Percentiles rank a stretch among this genome's conserved stretches.
Conservation (phyloP, 805 yeast genomes). For the Saccharomycopsis sp. region DNA sequence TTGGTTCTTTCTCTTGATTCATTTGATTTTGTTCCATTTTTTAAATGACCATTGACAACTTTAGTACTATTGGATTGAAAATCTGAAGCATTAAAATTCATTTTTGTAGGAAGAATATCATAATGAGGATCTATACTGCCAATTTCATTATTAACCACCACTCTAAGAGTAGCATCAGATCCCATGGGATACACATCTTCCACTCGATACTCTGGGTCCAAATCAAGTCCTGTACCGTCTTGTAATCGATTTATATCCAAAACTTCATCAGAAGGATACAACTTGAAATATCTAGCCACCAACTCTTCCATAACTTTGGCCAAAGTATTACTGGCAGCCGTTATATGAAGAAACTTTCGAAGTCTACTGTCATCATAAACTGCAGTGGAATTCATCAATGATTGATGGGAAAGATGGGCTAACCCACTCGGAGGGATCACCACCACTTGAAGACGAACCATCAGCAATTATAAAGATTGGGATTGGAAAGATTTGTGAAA, state of each 20-base stretch:
- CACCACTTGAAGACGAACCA: slow-evolving; percentile 5
- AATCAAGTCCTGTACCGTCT: slow-evolving; percentile 30
- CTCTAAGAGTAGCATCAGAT: no score
- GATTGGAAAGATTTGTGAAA: no score
- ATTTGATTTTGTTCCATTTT: not conserved
- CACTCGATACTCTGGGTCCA: slow-evolving; percentile 34
- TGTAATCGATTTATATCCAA: slow-evolving; percentile 30
- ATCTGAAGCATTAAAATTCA: not conserved
- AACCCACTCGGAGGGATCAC: slow-evolving; percentile 2
- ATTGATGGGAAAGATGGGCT: not conserved
- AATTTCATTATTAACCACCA: slow-evolving; percentile 17
- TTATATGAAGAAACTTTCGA: slow-evolving; percentile 31
- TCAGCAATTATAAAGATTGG: no score
- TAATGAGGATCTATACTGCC: not conserved
- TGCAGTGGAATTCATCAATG: not conserved
- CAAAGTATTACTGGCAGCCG: slow-evolving; percentile 23
- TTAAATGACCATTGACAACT: not conserved
- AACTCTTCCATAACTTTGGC: slow-evolving; percentile 26
- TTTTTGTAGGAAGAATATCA: not conserved
- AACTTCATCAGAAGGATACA: slow-evolving; percentile 30
- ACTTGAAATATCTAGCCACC: slow-evolving; percentile 24
- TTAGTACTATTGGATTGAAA: not conserved
- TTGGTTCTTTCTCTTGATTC: not conserved
- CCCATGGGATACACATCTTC: slow-evolving; percentile 32
- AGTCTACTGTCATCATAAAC: not conserved